phyloP scores from a whole-genome alignment of 2,329 filamentous ascomycete species.

The Alternaria novae-zelandiae region DNA sequence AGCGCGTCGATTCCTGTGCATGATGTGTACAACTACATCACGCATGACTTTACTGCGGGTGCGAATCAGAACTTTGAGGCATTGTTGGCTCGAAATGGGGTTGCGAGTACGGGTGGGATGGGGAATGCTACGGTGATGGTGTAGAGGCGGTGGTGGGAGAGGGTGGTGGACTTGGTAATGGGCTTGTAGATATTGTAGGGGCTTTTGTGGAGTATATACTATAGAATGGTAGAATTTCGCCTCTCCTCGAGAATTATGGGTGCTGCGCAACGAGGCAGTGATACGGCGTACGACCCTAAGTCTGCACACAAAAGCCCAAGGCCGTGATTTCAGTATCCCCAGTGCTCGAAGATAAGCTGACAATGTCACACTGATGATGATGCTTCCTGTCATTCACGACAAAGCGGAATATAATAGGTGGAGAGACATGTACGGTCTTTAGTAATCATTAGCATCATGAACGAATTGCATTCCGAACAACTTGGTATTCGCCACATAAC shows the following conservation, averaged over 20 bases:
- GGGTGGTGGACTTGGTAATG: no score
- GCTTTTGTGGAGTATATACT: background rate
- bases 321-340: background rate
- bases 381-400: background rate
- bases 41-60: constrained; percentile 34
- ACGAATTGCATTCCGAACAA: background rate
- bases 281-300: background rate
- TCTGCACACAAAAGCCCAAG: background rate
- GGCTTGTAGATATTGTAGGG: background rate
- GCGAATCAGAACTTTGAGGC: constrained; percentile 32
- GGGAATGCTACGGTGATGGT: background rate
- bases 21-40: constrained; percentile 39
- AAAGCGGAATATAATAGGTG: background rate
- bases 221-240: background rate
- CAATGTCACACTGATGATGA: background rate
- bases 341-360: background rate
- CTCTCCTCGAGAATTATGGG: background rate
- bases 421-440: background rate
- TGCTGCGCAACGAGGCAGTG: background rate
- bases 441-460: background rate
- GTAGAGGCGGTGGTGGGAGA: background rate
- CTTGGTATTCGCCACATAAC: background rate
- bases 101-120: background rate
- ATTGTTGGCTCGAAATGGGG: constrained; percentile 35
- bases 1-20: constrained; percentile 32